A percentile compares a stretch with the other conserved stretches of the same genome.
phyloP scores from a whole-genome alignment of 352 stramenopile species.

The Aphanomyces invadans region DNA sequence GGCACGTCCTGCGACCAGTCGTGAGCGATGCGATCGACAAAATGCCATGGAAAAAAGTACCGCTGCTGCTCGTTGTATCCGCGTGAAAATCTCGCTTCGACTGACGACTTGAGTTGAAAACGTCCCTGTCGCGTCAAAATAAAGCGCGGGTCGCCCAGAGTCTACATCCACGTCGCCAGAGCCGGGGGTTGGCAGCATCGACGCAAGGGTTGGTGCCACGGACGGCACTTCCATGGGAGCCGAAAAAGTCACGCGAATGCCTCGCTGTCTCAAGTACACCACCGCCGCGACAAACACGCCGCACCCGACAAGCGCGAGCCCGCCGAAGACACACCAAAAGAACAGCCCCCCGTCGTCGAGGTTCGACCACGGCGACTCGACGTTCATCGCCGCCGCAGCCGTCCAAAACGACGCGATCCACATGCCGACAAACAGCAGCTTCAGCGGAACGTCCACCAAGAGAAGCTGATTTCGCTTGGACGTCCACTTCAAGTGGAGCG shows the following conservation, averaged over 20 bases:
- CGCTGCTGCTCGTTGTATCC: neutral
- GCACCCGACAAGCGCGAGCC: neutral
- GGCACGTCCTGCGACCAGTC: too few relatives aligned
- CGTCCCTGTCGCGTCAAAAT: neutral
- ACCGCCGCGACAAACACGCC: neutral
- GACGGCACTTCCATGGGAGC: neutral
- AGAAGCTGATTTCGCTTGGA: slow-evolving; percentile 4
- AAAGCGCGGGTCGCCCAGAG: neutral
- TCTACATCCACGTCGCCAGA: neutral
- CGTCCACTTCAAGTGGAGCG: slow-evolving; percentile 10
- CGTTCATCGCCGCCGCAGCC: neutral
- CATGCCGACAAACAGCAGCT: neutral
- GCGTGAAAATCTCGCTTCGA: neutral
- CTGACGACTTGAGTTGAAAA: neutral
- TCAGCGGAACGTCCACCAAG: slow-evolving; percentile 5
- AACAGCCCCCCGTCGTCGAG: neutral
- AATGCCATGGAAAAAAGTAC: neutral
- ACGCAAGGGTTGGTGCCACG: neutral
- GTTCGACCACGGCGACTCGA: neutral
- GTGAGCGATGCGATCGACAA: too few relatives aligned
- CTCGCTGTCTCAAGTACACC: neutral
- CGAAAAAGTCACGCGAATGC: neutral
- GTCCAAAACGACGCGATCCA: neutral
- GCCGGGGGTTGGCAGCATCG: neutral
- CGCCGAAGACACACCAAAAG: neutral